Base-by-base conservation (phyloP, 768 basidiomycete genomes). In the Lenzites betulinus region DNA sequence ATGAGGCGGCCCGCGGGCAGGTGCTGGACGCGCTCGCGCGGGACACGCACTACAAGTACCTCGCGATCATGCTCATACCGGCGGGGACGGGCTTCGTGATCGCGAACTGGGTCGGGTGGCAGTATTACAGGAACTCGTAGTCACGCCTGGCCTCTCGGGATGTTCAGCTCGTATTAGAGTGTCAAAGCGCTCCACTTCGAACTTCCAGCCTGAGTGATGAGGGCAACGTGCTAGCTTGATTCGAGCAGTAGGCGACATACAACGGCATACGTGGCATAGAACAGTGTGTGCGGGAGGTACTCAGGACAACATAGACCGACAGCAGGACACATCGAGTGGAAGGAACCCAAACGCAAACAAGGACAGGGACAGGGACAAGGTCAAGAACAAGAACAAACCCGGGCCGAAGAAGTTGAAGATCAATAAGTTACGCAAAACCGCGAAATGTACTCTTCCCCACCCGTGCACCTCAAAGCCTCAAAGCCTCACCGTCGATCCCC, bases 51-150 rank as follows among this genome's bases (percentile, higher is more conserved):
- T 96, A 96, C 85, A 95, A 95, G 75, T 97, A 96, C 74, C 85
- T 96, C 66, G 68, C 75, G 30, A 74, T 95, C 12, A 75, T 97
- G 39, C 78, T 95, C 44, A 81, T 98, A 46, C 94, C 96, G 13
- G 87, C 88, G 8, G 84, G 81, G 11, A 80, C 89, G 41, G 95
- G 93, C 75, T 96, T 95, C 73, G 90, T 93, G 54, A 98, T 98
- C 68, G 93, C 94, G 42, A 98, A 98, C 69, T 98, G 96, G 96
- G 92, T 96, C 39, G 95, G 95, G 42, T 98, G 95, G 94, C 94
- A 98, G 73, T 97, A 93, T 74, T 98, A 93, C 71, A 86, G 90
- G 44, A 94, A 95, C 73, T 93, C 93, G 12, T 95, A 74, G 84
- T 11, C 26, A 12, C 18, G 38, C 38, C 30, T n/a, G n/a, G n/a